Evolutionary conservation across 2,329 filamentous ascomycete species (phyloP), one percentile per base, ranked within the genome.

Genomic region (Botryotinia convoluta): DNA sequence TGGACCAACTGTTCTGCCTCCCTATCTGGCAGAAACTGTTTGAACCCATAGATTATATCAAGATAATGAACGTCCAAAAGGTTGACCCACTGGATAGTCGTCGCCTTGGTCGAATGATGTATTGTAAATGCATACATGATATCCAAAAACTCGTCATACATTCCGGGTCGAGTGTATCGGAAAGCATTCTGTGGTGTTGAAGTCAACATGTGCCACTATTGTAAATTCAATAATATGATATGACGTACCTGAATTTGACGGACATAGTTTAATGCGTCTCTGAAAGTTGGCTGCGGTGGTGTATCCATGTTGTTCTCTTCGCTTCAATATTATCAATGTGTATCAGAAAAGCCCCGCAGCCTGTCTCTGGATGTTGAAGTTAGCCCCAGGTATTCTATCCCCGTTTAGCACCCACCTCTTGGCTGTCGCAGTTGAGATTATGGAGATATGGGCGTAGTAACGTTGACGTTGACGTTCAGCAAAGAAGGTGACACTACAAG

Each of bases 61-160:
- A 67, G 14, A 10, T 67, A 4, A 4, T 39, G 10, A 22, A 39
- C 1, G 8, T 26, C 16, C 32, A 67, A 14, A 3, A 39, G 26
- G 26, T 8, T 20, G 20, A 29, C 2, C 44, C 16, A 67, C 32
- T 20, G 14, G 14, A 67, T 8, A 8, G n/a, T 10, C 3, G 26
- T 5, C 32, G 14, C 7, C 16, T 7, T 1, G 48, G 2, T n/a
- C 22, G 29, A 35, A 2, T 0, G 12, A 26, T 39, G 37, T 9
- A n/a, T n/a, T 8, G 1, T 0, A 16, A 4, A 16, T 14, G 22
- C 12, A n/a, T 14, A 3, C 48, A 54, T 0, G 48, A 61, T 39
- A 1, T 16, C 0, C 0, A n/a, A 1, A 2, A 61, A 61, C 1
- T 16, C 22, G 10, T 16, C 0, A 0, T 1, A 4, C 1, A 18